Conservation (phyloP, 306 rosid genomes). For the Acacia melanoxylon region DNA sequence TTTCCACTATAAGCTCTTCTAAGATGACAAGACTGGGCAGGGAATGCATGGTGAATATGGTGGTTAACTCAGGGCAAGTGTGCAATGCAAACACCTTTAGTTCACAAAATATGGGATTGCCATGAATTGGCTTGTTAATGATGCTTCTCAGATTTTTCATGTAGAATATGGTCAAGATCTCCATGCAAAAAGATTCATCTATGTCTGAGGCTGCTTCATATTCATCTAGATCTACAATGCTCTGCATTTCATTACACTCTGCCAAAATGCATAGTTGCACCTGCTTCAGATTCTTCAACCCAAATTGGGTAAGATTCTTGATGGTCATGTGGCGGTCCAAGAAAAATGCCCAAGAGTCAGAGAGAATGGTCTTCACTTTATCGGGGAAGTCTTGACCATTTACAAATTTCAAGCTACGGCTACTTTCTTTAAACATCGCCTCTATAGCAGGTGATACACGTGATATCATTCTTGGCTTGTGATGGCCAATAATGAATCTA, state of each 20-base stretch:
- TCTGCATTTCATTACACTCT: background rate
- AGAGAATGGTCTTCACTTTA: background rate
- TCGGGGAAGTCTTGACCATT: background rate
- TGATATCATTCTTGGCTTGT: conserved; percentile 2
- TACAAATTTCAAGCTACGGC: background rate
- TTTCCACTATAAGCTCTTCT: no score
- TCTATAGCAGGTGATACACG: background rate
- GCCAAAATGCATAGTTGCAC: background rate
- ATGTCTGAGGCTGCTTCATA: no score
- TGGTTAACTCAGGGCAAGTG: background rate
- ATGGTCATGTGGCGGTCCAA: background rate
- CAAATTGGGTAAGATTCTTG: background rate
- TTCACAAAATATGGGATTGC: no score
- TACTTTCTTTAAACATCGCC: background rate
- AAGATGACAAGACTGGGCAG: no score
- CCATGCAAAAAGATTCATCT: background rate
- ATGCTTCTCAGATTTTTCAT: conserved; percentile 6
- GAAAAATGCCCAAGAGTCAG: background rate
- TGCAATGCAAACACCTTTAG: background rate
- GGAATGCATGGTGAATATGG: no score
- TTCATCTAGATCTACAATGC: background rate
- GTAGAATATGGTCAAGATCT: background rate
- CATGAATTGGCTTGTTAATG: background rate
- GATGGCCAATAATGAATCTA: background rate
- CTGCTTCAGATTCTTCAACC: background rate